Evolutionary conservation across 225 moss, liverwort and hornwort genomes (phyloP).

Genomic region (Bryum argenteum): DNA sequence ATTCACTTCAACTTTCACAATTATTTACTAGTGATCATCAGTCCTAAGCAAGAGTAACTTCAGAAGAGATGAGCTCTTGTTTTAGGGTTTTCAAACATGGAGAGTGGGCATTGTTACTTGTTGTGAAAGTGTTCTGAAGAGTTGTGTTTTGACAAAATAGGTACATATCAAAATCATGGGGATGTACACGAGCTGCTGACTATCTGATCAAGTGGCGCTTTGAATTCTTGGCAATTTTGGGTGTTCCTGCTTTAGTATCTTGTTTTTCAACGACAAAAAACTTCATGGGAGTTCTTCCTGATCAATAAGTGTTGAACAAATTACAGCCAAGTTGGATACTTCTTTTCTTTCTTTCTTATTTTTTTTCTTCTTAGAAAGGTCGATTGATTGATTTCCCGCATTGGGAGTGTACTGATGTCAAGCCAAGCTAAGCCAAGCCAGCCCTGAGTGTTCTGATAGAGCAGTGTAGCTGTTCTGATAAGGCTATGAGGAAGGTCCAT

Average conservation of each 20-base stretch:
- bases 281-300: conserved; percentile 3
- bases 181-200: not conserved
- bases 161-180: not conserved
- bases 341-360: too few relatives aligned
- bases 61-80: too few relatives aligned
- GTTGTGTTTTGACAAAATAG: not conserved
- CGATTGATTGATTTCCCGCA: conserved; percentile 32
- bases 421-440: not conserved
- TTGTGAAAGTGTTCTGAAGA: not conserved
- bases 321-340: not conserved
- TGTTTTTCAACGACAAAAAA: not conserved
- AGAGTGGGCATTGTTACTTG: too few relatives aligned
- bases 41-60: too few relatives aligned
- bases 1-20: too few relatives aligned
- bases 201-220: not conserved
- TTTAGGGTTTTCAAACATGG: too few relatives aligned
- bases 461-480: conserved; percentile 18
- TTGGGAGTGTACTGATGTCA: conserved; percentile 31
- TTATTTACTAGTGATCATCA: too few relatives aligned
- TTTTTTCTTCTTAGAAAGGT: not conserved
- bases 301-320: conserved; percentile 30
- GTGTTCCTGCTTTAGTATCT: not conserved
- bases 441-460: not conserved
- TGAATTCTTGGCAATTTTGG: not conserved
- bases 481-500: not conserved